Percentiles rank a stretch among this genome's conserved stretches.
Evolutionary conservation across 73 alveolate species (phyloP).

Genomic region (Stentor coeruleus): DNA sequence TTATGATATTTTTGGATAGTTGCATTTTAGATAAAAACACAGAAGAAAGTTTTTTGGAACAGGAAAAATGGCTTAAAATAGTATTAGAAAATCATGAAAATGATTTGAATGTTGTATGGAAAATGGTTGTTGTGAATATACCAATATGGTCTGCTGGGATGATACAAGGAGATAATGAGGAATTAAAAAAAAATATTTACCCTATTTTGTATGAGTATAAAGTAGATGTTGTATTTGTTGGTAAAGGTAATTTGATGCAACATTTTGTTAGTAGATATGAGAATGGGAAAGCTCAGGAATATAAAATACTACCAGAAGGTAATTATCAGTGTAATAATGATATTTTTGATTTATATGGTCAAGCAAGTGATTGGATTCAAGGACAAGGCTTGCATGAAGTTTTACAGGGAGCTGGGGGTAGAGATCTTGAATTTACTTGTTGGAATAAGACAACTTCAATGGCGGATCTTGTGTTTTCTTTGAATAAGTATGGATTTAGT

Average conservation of each 20-base stretch:
- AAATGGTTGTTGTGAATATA: background rate
- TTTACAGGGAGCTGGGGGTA: background rate
- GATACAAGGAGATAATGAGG: background rate
- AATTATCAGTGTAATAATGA: background rate
- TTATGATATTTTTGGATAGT: background rate
- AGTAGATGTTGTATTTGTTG: background rate
- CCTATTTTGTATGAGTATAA: background rate
- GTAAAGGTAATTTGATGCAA: background rate
- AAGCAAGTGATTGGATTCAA: background rate
- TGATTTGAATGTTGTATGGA: background rate
- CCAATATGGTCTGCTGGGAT: background rate
- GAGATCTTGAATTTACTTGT: background rate
- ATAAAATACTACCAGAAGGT: no score
- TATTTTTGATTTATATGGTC: background rate
- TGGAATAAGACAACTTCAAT: background rate
- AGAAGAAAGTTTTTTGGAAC: background rate
- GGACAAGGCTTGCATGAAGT: background rate
- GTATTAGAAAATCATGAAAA: background rate
- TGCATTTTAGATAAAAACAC: background rate
- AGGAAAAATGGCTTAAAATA: background rate
- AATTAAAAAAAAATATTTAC: conserved; percentile 4
- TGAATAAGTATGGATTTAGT: background rate
- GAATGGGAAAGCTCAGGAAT: no score
- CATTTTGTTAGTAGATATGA: background rate
- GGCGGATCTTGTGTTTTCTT: background rate